Evolutionary conservation across 805 yeast species (phyloP), one percentile per base, ranked within the genome.

Genomic region (Wilhelminamyces savonicus): DNA sequence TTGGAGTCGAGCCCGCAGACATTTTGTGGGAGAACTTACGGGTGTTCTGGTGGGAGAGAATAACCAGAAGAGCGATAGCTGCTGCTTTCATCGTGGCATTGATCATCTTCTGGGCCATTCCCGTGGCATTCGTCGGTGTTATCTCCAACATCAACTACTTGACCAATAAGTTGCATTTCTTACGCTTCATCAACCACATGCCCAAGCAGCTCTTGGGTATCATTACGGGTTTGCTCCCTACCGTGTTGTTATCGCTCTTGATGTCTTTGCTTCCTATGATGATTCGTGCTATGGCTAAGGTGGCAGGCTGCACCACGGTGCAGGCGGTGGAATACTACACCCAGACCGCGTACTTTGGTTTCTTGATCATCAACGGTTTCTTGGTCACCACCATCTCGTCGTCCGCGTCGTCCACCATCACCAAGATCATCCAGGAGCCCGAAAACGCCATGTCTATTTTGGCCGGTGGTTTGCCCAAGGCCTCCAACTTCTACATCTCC

Each of bases 61-160:
- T 79, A 13, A 59, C 63, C 9, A 68, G 90, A 59, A 52, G 59
- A 20, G 52, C 67, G 16, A 65, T 66, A 31, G 76, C 88, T 0
- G 32, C 59, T 21, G 62, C 73, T 11, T 76, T 74, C 2, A 71
- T 81, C 31, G 44, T 58, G 14, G 82, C 77, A 1, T 44, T 79
- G 25, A 64, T 80, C 30, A 48, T 76, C 18, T 59, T 78, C 42
- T 82, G 94, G 94, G 70, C 88, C 33, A 56, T 81, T 40, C 90
- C 90, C 10, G 86, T 80, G 23, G 80, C 88, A 3, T 76, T 82
- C 51, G 86, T 82, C 27, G 88, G 88, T 69, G 49, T 77, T 47
- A 64, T 82, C 34, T 80, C 88, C 3, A 81, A 81, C 46, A 57
- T 82, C 39, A 73, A 79, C 13, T 70, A 70, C 43, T 61, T 82